These are phyloP conservation scores for Vaccinium macrocarpon DNA, from an alignment of 148 eudicot genomes.

Conservation along the genomic window DNA sequence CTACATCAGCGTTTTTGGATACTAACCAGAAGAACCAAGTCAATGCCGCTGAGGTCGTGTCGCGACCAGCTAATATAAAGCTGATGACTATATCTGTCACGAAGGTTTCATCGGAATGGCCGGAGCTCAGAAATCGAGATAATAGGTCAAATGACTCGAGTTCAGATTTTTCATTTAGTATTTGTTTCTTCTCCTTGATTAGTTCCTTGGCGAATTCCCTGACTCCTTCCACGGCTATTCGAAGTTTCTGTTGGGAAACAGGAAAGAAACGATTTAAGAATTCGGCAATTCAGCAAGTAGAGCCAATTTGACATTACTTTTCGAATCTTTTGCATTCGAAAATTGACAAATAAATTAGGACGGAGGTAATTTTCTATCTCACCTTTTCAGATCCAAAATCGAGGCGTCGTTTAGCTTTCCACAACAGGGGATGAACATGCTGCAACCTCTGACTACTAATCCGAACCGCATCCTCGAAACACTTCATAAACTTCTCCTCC, in stretches of 20 bases:
- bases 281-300: no score
- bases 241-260: neutral
- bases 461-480: slow-evolving; percentile 22
- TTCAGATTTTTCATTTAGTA: neutral
- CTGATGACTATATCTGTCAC: slow-evolving; percentile 24
- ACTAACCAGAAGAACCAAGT: slow-evolving; percentile 27
- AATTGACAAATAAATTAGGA: no score
- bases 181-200: slow-evolving; percentile 13
- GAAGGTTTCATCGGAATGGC: slow-evolving; percentile 20
- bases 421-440: neutral
- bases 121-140: slow-evolving; percentile 23
- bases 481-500: slow-evolving; percentile 10
- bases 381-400: slow-evolving; percentile 16
- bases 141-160: slow-evolving; percentile 17
- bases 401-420: slow-evolving; percentile 16
- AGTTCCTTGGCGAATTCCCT: slow-evolving; percentile 12
- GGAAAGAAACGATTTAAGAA: no score
- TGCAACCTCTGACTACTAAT: slow-evolving; percentile 18
- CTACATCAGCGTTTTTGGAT: slow-evolving; percentile 12
- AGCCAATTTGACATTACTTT: no score
- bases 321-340: no score
- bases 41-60: slow-evolving; percentile 26
- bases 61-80: slow-evolving; percentile 29
- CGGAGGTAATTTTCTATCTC: no score
- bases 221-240: slow-evolving; percentile 13